These are phyloP conservation scores for Cryptosporidium sp. DNA, from an alignment of 169 alveolate species.

Conservation along the genomic window DNA sequence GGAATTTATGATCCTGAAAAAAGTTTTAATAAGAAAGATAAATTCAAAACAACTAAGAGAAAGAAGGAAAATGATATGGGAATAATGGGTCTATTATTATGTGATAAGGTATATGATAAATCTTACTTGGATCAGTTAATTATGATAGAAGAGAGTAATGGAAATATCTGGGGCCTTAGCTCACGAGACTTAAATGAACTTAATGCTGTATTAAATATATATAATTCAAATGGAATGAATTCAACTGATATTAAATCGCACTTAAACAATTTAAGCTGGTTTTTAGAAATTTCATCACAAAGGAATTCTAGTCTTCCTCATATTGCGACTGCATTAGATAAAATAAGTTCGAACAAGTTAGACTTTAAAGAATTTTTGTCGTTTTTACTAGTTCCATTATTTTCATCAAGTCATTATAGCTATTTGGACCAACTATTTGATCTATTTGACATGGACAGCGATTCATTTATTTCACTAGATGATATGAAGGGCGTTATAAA, in stretches of 20 bases:
- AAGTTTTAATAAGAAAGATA: background rate
- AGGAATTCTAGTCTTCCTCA: slow-evolving; percentile 47
- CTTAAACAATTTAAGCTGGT: slow-evolving; percentile 39
- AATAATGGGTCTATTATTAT: slow-evolving; percentile 30
- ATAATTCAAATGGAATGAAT: slow-evolving; percentile 6
- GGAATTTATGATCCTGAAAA: background rate
- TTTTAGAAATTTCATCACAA: slow-evolving; percentile 45
- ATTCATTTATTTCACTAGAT: slow-evolving; percentile 53
- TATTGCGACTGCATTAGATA: slow-evolving; percentile 23
- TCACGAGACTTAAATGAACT: slow-evolving; percentile 59
- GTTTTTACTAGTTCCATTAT: slow-evolving; percentile 31
- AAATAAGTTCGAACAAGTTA: slow-evolving; percentile 2
- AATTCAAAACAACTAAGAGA: background rate
- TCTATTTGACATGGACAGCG: slow-evolving; percentile 67
- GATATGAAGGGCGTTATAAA: slow-evolving; percentile 40
- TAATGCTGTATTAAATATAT: slow-evolving; percentile 6
- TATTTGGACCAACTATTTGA: slow-evolving; percentile 51
- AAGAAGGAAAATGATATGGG: slow-evolving; percentile 37
- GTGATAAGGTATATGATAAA: slow-evolving; percentile 41
- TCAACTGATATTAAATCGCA: slow-evolving; percentile 23
- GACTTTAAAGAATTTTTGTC: slow-evolving; percentile 34
- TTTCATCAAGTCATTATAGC: slow-evolving; percentile 65
- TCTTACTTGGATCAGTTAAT: slow-evolving; percentile 25
- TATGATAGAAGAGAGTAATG: slow-evolving; percentile 68
- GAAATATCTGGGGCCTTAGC: slow-evolving; percentile 66